A percentile compares a stretch with the other conserved stretches of the same genome.
These are phyloP conservation scores for Potentilla sterilis DNA, from an alignment of 306 rosid genomes.

Conservation along the genomic window DNA sequence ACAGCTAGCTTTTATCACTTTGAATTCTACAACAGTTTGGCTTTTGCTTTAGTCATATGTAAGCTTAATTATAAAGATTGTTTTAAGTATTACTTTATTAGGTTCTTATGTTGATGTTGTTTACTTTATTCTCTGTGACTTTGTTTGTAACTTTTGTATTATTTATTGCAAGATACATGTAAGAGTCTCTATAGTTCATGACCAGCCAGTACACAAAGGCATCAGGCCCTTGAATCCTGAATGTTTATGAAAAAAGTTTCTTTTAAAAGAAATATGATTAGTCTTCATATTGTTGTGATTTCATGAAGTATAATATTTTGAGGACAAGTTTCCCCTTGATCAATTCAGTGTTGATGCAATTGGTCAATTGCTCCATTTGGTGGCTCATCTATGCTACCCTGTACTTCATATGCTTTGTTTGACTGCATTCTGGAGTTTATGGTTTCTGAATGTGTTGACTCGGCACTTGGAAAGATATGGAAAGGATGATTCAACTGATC, in stretches of 20 bases:
- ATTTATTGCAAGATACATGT: background rate
- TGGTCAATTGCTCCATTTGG: background rate
- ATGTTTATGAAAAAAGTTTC: background rate
- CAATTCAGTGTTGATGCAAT: background rate
- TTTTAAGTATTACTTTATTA: background rate
- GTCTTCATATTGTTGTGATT: background rate
- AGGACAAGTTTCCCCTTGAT: background rate
- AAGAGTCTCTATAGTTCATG: background rate
- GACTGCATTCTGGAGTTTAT: background rate
- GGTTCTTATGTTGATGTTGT: background rate
- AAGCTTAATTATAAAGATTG: background rate
- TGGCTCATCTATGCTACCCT: background rate
- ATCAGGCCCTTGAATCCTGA: background rate
- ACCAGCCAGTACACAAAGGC: background rate
- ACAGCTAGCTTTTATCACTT: background rate
- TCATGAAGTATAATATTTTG: background rate
- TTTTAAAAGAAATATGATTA: background rate
- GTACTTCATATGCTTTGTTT: background rate
- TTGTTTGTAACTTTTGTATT: background rate
- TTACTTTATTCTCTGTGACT: slow-evolving; percentile 1
- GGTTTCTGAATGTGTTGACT: background rate
- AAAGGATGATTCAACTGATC: background rate
- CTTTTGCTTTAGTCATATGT: background rate
- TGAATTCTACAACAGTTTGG: background rate
- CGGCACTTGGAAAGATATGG: background rate